Percentiles rank a stretch among this genome's conserved stretches.
Conservation (phyloP, 1,139 yeast species). For the Blastobotrys malaysiensis region DNA sequence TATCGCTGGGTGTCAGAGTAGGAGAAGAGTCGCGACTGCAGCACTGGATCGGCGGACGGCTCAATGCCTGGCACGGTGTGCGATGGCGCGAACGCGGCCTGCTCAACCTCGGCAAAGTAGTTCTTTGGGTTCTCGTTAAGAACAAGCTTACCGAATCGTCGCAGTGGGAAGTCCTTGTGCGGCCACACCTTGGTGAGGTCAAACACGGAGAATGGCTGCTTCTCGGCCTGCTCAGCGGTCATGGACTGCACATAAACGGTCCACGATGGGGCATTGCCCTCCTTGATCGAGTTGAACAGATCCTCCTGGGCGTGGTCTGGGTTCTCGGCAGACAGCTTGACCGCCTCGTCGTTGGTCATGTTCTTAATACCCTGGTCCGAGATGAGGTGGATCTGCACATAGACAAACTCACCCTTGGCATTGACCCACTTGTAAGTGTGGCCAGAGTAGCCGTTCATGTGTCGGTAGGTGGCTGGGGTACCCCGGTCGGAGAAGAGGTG, state of each 20-base stretch:
- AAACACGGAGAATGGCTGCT: slow-evolving; percentile 45
- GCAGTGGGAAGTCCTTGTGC: slow-evolving; percentile 66
- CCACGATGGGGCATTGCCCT: slow-evolving; percentile 60
- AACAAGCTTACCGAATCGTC: slow-evolving; percentile 65
- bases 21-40: slow-evolving; percentile 79
- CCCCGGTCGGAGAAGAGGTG: slow-evolving; percentile 67
- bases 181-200: slow-evolving; percentile 82
- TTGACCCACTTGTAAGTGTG: slow-evolving; percentile 70
- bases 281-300: slow-evolving; percentile 51
- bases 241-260: slow-evolving; percentile 64
- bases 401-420: slow-evolving; percentile 55
- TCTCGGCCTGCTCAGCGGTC: slow-evolving; percentile 68
- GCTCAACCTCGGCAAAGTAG: slow-evolving; percentile 79
- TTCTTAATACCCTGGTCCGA: slow-evolving; percentile 61
- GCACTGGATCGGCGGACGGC: slow-evolving; percentile 81
- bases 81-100: slow-evolving; percentile 77
- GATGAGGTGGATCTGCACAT: slow-evolving; percentile 61
- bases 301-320: slow-evolving; percentile 62
- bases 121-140: slow-evolving; percentile 70
- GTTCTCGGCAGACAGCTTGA: slow-evolving; percentile 48
- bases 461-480: slow-evolving; percentile 58
- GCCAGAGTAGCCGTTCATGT: slow-evolving; percentile 73
- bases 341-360: slow-evolving; percentile 53
- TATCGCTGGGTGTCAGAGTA: slow-evolving; percentile 77
- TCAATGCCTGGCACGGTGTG: slow-evolving; percentile 82